A percentile compares a stretch with the other conserved stretches of the same genome.
phyloP scores from a whole-genome alignment of 805 yeast genomes.

The Candida cerambycidarum region DNA sequence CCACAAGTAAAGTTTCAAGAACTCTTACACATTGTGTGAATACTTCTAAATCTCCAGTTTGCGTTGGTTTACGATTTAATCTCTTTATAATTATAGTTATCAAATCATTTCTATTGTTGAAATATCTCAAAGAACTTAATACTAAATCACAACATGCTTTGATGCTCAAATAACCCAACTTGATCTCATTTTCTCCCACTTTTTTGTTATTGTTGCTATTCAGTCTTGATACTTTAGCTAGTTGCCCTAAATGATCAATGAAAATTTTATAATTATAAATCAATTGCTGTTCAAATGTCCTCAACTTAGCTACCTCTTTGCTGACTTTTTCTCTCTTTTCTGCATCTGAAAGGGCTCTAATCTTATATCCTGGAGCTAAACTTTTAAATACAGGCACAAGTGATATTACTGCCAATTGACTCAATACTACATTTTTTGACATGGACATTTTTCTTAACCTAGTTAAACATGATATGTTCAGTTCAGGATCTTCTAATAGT shows the following conservation, averaged over 20 bases:
- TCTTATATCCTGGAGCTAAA: slow-evolving; percentile 84
- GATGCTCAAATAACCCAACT: slow-evolving; percentile 58
- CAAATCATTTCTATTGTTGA: slow-evolving; percentile 79
- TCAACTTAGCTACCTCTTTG: slow-evolving; percentile 72
- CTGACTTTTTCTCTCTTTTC: slow-evolving; percentile 83
- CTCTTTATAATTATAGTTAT: slow-evolving; percentile 66
- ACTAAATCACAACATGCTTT: slow-evolving; percentile 77
- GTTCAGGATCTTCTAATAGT: slow-evolving; percentile 87
- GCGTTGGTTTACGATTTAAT: slow-evolving; percentile 58
- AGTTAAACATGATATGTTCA: slow-evolving; percentile 61
- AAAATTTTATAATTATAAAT: slow-evolving; percentile 69
- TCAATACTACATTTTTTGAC: slow-evolving; percentile 63
- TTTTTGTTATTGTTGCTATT: slow-evolving; percentile 37
- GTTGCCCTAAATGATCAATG: slow-evolving; percentile 51
- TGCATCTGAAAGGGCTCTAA: slow-evolving; percentile 75
- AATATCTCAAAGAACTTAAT: slow-evolving; percentile 64
- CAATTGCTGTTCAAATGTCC: slow-evolving; percentile 79
- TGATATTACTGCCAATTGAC: slow-evolving; percentile 73
- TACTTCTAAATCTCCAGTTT: slow-evolving; percentile 43
- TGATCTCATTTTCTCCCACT: slow-evolving; percentile 33
- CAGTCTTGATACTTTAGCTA: slow-evolving; percentile 39
- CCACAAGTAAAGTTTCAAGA: slow-evolving; percentile 67
- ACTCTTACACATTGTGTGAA: slow-evolving; percentile 63
- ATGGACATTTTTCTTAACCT: slow-evolving; percentile 69
- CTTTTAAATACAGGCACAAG: slow-evolving; percentile 81